phyloP scores from a whole-genome alignment of 257 asterid species.

The Parsonsia alboflavescens region DNA sequence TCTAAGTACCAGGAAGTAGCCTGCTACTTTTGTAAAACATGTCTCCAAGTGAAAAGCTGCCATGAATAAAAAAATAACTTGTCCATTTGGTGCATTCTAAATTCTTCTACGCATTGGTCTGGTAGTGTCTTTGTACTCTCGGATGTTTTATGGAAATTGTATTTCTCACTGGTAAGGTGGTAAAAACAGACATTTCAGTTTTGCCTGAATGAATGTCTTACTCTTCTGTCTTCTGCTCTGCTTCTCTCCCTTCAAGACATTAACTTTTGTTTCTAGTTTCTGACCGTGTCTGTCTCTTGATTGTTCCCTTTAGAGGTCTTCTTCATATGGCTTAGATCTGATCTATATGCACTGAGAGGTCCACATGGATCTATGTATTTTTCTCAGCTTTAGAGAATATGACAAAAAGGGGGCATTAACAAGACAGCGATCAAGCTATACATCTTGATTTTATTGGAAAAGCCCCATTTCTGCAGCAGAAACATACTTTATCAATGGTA shows the following conservation, averaged over 20 bases:
- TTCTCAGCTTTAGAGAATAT: conserved; percentile 65
- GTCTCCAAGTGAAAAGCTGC: not conserved
- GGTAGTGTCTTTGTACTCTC: not conserved
- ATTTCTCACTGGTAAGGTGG: not conserved
- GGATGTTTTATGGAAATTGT: not conserved
- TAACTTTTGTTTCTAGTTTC: not conserved
- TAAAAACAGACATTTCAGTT: not conserved
- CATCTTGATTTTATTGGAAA: conserved; percentile 87
- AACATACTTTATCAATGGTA: conserved; percentile 54
- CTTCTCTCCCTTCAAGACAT: not conserved
- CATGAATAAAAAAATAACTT: no score
- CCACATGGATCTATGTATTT: conserved; percentile 11
- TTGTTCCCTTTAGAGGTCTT: not conserved
- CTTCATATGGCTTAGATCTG: not conserved
- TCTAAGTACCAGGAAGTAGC: not conserved
- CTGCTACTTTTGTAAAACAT: not conserved
- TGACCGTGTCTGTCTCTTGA: not conserved
- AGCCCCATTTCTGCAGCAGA: conserved; percentile 65
- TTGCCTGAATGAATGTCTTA: not conserved
- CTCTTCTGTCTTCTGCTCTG: not conserved
- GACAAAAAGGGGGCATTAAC: conserved; percentile 84
- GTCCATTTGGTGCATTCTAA: not conserved
- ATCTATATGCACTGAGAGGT: not conserved
- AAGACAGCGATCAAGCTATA: conserved; percentile 86
- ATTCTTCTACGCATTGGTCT: not conserved